Evolutionary conservation across 805 yeast species (phyloP), one percentile per base, ranked within the genome.

Genomic region (Ogataea allantospora): DNA sequence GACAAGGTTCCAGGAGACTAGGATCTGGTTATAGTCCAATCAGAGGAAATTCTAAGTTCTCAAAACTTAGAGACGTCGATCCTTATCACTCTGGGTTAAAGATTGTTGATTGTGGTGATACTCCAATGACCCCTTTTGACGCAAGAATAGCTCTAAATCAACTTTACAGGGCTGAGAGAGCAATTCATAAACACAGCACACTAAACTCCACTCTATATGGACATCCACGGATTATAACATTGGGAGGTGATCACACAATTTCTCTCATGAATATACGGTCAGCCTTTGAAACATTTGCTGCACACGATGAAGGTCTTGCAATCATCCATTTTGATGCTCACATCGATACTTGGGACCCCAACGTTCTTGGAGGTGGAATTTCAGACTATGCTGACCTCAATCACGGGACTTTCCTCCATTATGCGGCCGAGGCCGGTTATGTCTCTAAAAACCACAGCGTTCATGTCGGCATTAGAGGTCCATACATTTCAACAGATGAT

Each of bases 341-440:
- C 54, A 70, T 79, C 33, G 86, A 79, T 57, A 79, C 86, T 3
- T 79, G 85, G 84, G 69, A 73, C 46, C 88, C 88, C 5, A 57
- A 65, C 35, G 72, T 69, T 13, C 63, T 79, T 23, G 86, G 86
- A 8, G 87, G 86, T 4, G 81, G 77, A 6, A 58, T 79, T 16
- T 63, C 80, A 9, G 67, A 73, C 46, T 80, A 81, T 51, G 75
- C 78, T 62, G 43, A 55, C 15, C 35, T 60, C 25, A 81, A 80
- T 51, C 87, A 81, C 54, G 88, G 87, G 5, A 80, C 88, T 0
- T 80, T 79, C 45, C 62, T 81, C 29, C 86, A 80, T 55, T 80
- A 77, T 58, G 88, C 88, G 1, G 75, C 75, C 30, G 87, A 81
- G 56, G 70, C 76, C 32, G 87, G 87, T 1, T 76, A 75, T 47